These are phyloP conservation scores for Podosphaera aphanis DNA, from an alignment of 2,329 filamentous ascomycete genomes.

Conservation along the genomic window DNA sequence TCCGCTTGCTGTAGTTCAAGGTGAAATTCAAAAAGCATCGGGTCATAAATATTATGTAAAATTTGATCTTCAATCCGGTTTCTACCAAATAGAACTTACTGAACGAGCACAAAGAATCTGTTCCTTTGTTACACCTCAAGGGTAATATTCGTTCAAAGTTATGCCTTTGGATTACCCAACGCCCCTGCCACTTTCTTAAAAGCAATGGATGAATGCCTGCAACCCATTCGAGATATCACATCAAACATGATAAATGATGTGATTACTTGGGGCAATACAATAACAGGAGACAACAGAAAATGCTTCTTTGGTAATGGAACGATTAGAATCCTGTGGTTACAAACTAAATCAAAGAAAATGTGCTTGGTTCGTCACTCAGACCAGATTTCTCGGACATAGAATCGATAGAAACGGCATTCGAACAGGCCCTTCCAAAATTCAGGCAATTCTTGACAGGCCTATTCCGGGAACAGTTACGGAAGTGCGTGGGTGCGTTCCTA, in stretches of 20 bases:
- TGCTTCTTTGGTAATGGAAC: not conserved
- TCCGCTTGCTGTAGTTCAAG: not conserved
- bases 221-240: not conserved
- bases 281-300: not conserved
- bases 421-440: not conserved
- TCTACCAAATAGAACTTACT: slow-evolving; percentile 1
- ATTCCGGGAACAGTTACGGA: not conserved
- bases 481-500: not conserved
- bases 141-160: not conserved
- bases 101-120: not conserved
- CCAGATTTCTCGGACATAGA: not conserved
- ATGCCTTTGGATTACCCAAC: not conserved
- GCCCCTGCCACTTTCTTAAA: not conserved
- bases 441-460: not conserved
- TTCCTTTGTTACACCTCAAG: not conserved
- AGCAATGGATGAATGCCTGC: not conserved
- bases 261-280: not conserved
- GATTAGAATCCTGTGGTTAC: not conserved
- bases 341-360: not conserved
- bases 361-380: not conserved
- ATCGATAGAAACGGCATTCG: not conserved
- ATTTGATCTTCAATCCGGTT: not conserved
- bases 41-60: not conserved
- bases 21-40: slow-evolving; percentile 1
- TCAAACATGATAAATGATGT: slow-evolving; percentile 1